Evolutionary conservation across 2,329 filamentous ascomycete species (phyloP), one percentile per base, ranked within the genome.

Genomic region (Arthroderma sp.): DNA sequence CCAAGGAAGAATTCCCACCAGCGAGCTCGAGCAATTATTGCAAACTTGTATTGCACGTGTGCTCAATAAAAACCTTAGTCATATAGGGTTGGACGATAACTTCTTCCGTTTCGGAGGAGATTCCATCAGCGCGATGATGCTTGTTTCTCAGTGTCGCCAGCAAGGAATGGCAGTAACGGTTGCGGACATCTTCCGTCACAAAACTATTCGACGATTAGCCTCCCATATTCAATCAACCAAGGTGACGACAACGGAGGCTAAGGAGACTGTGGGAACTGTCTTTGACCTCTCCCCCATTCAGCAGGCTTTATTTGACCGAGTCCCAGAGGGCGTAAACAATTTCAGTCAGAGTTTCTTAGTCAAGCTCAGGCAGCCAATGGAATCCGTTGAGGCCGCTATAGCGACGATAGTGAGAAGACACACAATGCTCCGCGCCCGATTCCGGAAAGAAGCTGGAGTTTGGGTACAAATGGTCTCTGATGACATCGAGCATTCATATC

Each of bases 231-330:
- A 31, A 19, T 8, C 31, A 17, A 33, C 39, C 51, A 56, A 57
- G 60, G 56, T 31, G 58, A 58, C 9, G 53, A 56, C 58, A 52
- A 52, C 28, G 35, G n/a, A 56, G 47, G 54, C 52, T 49, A 56
- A 60, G 47, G 28, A 43, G n/a, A 55, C 37, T 1, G 64, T 69
- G 7, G 57, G 65, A 55, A 62, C 64, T 11, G n/a, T n/a, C n/a
- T 73, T 73, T 44, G 63, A 62, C 6, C 61, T 73, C 1, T 71
- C 71, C 0, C 71, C 71, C 4, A 72, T 73, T 35, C 71, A 73
- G 55, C 63, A 65, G 17, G 64, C 72, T 6, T 70, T 72, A 59
- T 72, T 70, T 21, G 67, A 65, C 19, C 62, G 33, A 56, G 61
- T 58, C 56, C 61, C 38, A 38, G 37, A 53, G 55, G 60, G 55